Evolutionary conservation across 164 flowering plant genomes (phyloP).

Genomic region (Vitis rupestris): DNA sequence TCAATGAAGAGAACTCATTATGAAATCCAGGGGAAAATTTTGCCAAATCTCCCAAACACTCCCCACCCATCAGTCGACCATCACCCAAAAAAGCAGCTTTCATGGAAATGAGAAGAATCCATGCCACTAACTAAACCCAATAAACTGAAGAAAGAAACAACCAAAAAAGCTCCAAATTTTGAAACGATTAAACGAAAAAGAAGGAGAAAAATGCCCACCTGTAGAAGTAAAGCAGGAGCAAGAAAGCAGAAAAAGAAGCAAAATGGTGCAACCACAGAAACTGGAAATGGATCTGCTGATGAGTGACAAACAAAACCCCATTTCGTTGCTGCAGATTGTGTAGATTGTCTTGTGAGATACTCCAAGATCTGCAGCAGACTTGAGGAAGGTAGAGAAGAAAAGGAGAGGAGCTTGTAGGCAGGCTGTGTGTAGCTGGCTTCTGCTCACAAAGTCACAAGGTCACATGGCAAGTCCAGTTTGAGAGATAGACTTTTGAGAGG

Average conservation of each 20-base stretch:
- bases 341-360: neutral
- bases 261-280: constrained; percentile 18
- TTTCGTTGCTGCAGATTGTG: constrained; percentile 4
- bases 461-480: too few species aligned
- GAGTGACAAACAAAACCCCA: constrained; percentile 18
- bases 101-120: neutral
- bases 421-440: too few species aligned
- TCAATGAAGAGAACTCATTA: neutral
- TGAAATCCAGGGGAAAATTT: neutral
- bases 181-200: neutral
- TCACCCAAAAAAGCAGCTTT: neutral
- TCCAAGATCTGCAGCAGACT: too few species aligned
- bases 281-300: constrained; percentile 5
- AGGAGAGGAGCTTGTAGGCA: too few species aligned
- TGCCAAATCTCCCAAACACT: neutral
- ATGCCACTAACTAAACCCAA: neutral
- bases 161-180: neutral
- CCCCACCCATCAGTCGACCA: neutral
- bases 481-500: too few species aligned
- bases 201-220: constrained; percentile 23
- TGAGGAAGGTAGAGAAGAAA: too few species aligned
- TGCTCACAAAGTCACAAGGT: too few species aligned
- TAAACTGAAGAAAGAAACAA: neutral
- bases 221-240: constrained; percentile 32
- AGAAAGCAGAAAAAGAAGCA: constrained; percentile 26